Base-by-base conservation (phyloP, 164 flowering plant genomes). In the Piper betle region DNA sequence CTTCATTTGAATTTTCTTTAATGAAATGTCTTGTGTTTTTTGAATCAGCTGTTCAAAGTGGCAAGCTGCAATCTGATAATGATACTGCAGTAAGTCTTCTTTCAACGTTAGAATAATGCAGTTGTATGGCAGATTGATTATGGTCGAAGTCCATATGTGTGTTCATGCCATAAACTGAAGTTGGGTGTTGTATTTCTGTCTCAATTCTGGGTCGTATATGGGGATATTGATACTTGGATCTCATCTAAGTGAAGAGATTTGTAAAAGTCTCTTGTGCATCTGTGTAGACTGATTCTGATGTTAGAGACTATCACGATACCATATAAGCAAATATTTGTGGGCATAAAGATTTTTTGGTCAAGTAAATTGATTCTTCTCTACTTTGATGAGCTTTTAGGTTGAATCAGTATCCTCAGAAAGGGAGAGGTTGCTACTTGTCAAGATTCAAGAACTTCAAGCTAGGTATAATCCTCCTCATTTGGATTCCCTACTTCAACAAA, bases 11-110 rank as follows among this genome's bases (percentile, higher is more conserved):
- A 25, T 10, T 9, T 65, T 66, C 61, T 48, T 43, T 37, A 20
- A 19, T 53, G 18, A n/a, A 3, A 43, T 52, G 64, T 43, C 4
- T 53, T 25, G 10, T 69, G 63, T 59, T 62, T 68, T 46, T 46
- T 5, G 37, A 25, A 67, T 60, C 88, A 92, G 98, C 73, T 66
- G 67, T 74, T 66, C 91, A 81, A 72, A 82, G 74, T 78, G 97
- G 87, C 72, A 85, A 81, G 70, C 68, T 79, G 65, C 83, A 87
- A 38, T 84, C 81, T 6, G 99, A 91, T 63, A 88, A 54, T 64
- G 82, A 82, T 80, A 87, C 85, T 70, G 71, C 39, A 64, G 96
- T 91, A 77, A 92, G 67, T 55, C 15, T 41, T 52, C 33, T 12
- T 37, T 61, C 43, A 39, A 39, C 20, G 11, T 17, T 10, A 38